phyloP scores from a whole-genome alignment of 2,329 filamentous ascomycete genomes.

The Pseudogymnoascus sp. region DNA sequence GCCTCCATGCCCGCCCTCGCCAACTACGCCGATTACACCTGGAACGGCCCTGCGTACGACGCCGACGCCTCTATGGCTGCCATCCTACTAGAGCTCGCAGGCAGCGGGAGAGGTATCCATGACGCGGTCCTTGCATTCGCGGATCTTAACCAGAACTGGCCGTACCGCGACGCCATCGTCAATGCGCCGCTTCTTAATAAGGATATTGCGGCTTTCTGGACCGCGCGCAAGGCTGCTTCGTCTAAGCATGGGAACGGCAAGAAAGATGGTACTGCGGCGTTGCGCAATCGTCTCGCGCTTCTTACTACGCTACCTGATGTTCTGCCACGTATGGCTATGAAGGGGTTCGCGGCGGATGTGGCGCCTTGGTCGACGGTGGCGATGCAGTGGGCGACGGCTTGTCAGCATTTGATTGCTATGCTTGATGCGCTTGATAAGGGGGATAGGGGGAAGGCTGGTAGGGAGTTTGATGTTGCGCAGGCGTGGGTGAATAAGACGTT shows the following conservation, averaged over 20 bases:
- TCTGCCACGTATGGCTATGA: conserved; percentile 15
- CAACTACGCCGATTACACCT: conserved; percentile 21
- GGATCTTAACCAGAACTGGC: conserved; percentile 22
- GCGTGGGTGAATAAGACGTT: not conserved
- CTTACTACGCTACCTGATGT: not conserved
- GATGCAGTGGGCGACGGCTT: conserved; percentile 20
- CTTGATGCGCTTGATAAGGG: conserved; percentile 16
- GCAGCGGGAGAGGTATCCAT: not conserved
- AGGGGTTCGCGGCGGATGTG: conserved; percentile 17
- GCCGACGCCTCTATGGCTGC: conserved; percentile 13
- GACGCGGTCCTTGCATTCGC: conserved; percentile 18
- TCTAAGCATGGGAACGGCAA: not conserved
- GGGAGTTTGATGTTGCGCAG: not conserved
- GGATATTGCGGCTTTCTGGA: conserved; percentile 20
- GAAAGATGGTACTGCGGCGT: not conserved
- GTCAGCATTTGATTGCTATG: conserved; percentile 20
- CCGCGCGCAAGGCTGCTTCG: not conserved
- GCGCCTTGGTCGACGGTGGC: conserved; percentile 19
- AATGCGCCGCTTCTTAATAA: conserved; percentile 16
- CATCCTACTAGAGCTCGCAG: not conserved
- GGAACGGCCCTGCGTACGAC: conserved; percentile 19
- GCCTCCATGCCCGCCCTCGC: conserved; percentile 19
- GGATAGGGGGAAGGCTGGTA: conserved; percentile 14
- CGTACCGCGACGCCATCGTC: conserved; percentile 18
- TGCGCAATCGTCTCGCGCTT: not conserved